These are phyloP conservation scores for Phascolomyces articulosus DNA, from an alignment of 371 early-diverging fungal species.

Conservation along the genomic window DNA sequence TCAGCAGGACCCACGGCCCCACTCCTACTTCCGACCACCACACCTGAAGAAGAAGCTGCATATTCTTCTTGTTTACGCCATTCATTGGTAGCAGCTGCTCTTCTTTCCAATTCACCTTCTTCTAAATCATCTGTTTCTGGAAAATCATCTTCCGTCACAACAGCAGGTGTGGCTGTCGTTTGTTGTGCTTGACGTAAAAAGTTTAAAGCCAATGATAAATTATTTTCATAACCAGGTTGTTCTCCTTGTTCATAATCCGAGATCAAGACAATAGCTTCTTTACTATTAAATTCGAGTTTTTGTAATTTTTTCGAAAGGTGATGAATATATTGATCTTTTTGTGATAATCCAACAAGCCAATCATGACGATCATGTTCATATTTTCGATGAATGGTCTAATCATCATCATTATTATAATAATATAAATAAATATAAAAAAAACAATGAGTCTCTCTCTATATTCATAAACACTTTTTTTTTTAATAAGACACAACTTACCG, in stretches of 20 bases:
- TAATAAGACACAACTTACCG: constrained; percentile 30
- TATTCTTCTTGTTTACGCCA: constrained; percentile 31
- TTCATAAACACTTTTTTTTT: neutral
- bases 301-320: constrained; percentile 52
- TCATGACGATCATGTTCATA: constrained; percentile 60
- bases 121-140: constrained; percentile 35
- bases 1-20: too few relatives aligned
- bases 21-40: neutral
- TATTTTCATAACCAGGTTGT: constrained; percentile 16
- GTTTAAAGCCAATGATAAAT: constrained; percentile 41
- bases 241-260: constrained; percentile 37
- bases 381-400: constrained; percentile 53
- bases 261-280: constrained; percentile 54
- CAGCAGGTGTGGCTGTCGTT: constrained; percentile 21
- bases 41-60: too few relatives aligned
- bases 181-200: constrained; percentile 52
- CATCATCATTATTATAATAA: too few relatives aligned
- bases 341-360: constrained; percentile 57
- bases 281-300: constrained; percentile 52
- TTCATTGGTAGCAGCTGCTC: constrained; percentile 39
- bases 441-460: neutral
- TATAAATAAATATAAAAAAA: neutral
- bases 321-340: constrained; percentile 60
- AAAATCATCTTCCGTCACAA: constrained; percentile 7
- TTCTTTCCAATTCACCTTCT: constrained; percentile 47